Conservation (phyloP, 2,329 filamentous ascomycete genomes). For the Tolypocladium nubicola region DNA sequence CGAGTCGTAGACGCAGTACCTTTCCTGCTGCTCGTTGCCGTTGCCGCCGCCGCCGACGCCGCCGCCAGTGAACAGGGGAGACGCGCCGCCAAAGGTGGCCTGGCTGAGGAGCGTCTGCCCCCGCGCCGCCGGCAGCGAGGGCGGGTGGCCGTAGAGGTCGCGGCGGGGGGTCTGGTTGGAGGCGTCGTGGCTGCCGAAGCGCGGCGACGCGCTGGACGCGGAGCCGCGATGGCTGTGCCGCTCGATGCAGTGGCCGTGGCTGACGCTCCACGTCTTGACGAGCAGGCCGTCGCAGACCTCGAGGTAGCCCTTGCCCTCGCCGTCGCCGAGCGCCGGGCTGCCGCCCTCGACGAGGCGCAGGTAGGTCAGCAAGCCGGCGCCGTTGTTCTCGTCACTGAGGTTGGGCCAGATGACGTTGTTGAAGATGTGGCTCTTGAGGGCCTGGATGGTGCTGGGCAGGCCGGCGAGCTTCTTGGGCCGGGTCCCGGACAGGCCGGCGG, state of each 20-base stretch:
- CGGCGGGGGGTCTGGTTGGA: slow-evolving; percentile 18
- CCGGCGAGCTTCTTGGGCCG: slow-evolving; percentile 80
- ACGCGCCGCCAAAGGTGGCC: slow-evolving; percentile 12
- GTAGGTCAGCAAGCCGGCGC: slow-evolving; percentile 85
- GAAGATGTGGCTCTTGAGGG: slow-evolving; percentile 90
- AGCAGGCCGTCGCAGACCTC: slow-evolving; percentile 81
- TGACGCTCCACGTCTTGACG: slow-evolving; percentile 80
- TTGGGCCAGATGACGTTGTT: slow-evolving; percentile 99
- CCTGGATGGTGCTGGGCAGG: slow-evolving; percentile 78
- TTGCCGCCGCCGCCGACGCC: slow-evolving; percentile 5
- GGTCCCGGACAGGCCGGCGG: slow-evolving; percentile 70
- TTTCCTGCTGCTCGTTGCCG: slow-evolving; percentile 28
- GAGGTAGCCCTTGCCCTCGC: slow-evolving; percentile 71
- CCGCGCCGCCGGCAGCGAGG: slow-evolving; percentile 2
- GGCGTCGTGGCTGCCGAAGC: slow-evolving; percentile 38
- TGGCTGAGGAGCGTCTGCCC: slow-evolving; percentile 21
- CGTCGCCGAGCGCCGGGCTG: slow-evolving; percentile 71
- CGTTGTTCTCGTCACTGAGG: slow-evolving; percentile 88
- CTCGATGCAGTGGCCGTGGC: slow-evolving; percentile 82
- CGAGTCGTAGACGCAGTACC: slow-evolving; percentile 67
- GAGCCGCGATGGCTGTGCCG: slow-evolving; percentile 54
- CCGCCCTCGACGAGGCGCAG: slow-evolving; percentile 82
- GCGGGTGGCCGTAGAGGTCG: slow-evolving; percentile 6
- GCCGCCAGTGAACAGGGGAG: slow-evolving; percentile 10
- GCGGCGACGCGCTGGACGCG: slow-evolving; percentile 37